Base-by-base conservation (phyloP, 805 yeast genomes). In the Suhomyces canberraensis region DNA sequence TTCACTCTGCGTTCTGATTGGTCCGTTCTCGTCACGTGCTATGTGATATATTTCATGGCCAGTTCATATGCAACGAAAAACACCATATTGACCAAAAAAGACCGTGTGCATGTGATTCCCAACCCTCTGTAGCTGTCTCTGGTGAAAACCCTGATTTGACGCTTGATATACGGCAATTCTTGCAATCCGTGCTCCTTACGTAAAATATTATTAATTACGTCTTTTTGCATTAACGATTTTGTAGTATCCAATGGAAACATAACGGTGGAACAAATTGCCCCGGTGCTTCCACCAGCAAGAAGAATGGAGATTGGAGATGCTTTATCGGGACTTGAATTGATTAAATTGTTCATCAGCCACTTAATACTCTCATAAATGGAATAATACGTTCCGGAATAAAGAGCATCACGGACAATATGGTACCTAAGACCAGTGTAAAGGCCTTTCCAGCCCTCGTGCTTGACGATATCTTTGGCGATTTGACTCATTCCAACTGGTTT, bases 221-320 rank as follows among this genome's bases (percentile, higher is more conserved):
- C 91, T 40, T 83, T 75, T 52, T 87, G 96, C 29, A 78, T 72
- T 39, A 81, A 70, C 1, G 90, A 78, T 54, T 88, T 87, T 40
- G 83, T 68, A 0, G 95, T 87, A 56, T 87, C 96, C 8, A 87
- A 54, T 3, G 95, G 95, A 61, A 83, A 88, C 3, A 86, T 80
- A 1, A 78, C 57, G 2, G 78, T 60, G 95, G 95, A 86, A 34
- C 88, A 73, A 13, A 82, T 60, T 13, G 81, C 73, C 3, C 95
- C 95, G 3, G 93, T 77, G 16, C 79, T 44, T 0, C 88, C 95
- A n/a, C 95, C 95, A 0, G 91, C 84, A 2, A 80, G 37, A 35
- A 47, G 61, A 39, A 49, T 66, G 34, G 62, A 50, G 11, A 51
- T 47, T 36, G 54, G 66, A 38, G 56, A 71, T 16, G 59, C 44